Percentiles rank a stretch among this genome's conserved stretches.
Conservation (phyloP, 2,329 filamentous ascomycete species). For the Aspergillus pseudoglaucus region DNA sequence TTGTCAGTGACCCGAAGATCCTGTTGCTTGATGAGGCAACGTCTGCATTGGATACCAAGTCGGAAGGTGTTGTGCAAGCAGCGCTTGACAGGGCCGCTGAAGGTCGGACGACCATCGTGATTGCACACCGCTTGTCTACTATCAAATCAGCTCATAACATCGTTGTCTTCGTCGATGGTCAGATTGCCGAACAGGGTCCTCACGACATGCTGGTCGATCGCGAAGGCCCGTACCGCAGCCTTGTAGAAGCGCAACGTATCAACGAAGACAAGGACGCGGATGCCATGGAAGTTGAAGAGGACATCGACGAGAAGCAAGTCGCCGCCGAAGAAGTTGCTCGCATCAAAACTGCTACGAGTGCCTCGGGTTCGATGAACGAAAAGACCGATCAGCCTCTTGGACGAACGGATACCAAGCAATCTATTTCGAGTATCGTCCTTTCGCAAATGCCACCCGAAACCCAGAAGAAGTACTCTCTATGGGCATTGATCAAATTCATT, state of each 20-base stretch:
- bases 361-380: slow-evolving; percentile 18
- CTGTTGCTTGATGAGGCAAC: slow-evolving; percentile 93
- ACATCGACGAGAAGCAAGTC: slow-evolving; percentile 15
- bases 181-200: slow-evolving; percentile 87
- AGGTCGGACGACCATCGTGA: slow-evolving; percentile 89
- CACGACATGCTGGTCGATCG: slow-evolving; percentile 70
- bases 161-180: slow-evolving; percentile 78
- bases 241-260: slow-evolving; percentile 86
- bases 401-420: slow-evolving; percentile 46
- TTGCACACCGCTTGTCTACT: slow-evolving; percentile 90
- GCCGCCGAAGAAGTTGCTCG: slow-evolving; percentile 23
- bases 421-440: slow-evolving; percentile 64
- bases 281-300: slow-evolving; percentile 20
- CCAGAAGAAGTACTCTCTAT: slow-evolving; percentile 59
- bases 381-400: slow-evolving; percentile 31
- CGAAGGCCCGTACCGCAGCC: slow-evolving; percentile 68
- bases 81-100: slow-evolving; percentile 79
- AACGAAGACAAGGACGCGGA: slow-evolving; percentile 45
- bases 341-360: slow-evolving; percentile 29
- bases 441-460: slow-evolving; percentile 48
- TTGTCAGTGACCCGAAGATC: slow-evolving; percentile 87
- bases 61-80: slow-evolving; percentile 88
- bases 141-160: slow-evolving; percentile 95
- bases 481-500: slow-evolving; percentile 72
- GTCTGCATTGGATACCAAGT: slow-evolving; percentile 86